Percentiles rank a stretch among this genome's conserved stretches.
Conservation (phyloP, 495 filamentous ascomycete genomes). For the Podospora pseudocomata region DNA sequence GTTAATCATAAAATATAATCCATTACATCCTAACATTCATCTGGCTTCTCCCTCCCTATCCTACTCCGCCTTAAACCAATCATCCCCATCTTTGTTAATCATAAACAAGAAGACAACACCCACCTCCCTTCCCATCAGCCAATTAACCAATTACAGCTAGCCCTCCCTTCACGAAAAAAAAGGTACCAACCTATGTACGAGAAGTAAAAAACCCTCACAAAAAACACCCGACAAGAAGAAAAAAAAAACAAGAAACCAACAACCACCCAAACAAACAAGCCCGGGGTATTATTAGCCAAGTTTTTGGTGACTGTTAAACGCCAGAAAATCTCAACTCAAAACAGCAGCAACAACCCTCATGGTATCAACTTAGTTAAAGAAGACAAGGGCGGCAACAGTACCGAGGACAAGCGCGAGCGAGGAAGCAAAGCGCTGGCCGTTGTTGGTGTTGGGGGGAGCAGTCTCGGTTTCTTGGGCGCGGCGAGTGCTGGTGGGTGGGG, state of each 20-base stretch:
- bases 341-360: not conserved
- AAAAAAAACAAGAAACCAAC: not conserved
- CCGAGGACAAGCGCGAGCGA: conserved; percentile 36
- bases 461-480: not conserved
- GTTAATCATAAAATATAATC: not conserved
- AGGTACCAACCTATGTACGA: conserved; percentile 20
- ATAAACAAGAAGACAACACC: not conserved
- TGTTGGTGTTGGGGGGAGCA: conserved; percentile 26
- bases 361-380: conserved; percentile 35
- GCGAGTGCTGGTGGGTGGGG: conserved; percentile 15
- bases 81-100: not conserved
- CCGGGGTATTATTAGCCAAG: not conserved
- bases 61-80: not conserved
- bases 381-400: conserved; percentile 34
- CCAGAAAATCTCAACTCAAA: not conserved
- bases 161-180: not conserved
- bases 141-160: not conserved
- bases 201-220: conserved; percentile 14
- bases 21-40: not conserved
- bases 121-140: not conserved
- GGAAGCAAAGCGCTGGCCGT: conserved; percentile 33
- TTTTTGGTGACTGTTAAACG: not conserved
- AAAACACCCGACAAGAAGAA: not conserved
- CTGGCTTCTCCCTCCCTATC: not conserved
- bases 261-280: conserved; percentile 14